Percentiles rank a stretch among this genome's conserved stretches.
These are phyloP conservation scores for Nidularia pulvinata DNA, from an alignment of 768 basidiomycete species.

Conservation along the genomic window DNA sequence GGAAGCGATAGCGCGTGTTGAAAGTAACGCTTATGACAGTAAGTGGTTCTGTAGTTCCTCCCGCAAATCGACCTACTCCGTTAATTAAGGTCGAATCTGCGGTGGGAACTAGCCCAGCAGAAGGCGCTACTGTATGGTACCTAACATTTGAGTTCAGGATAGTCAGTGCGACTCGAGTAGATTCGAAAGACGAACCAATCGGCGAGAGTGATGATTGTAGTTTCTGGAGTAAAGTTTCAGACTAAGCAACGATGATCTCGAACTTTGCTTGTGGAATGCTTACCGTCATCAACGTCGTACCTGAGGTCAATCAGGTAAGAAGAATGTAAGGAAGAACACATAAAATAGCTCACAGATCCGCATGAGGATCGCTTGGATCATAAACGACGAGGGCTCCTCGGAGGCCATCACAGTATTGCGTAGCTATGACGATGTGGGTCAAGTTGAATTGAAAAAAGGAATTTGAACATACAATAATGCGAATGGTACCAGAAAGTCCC, in stretches of 20 bases:
- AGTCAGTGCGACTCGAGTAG: background rate
- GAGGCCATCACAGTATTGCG: conserved; percentile 48
- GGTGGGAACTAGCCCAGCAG: conserved; percentile 11
- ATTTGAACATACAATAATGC: conserved; percentile 10
- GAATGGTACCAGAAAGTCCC: conserved; percentile 23
- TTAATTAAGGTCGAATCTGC: conserved; percentile 30
- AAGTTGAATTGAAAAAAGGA: background rate
- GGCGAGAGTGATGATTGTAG: conserved; percentile 33
- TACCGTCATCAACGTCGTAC: conserved; percentile 27
- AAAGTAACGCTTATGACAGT: conserved; percentile 30
- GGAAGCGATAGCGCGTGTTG: conserved; percentile 27
- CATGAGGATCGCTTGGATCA: conserved; percentile 19
- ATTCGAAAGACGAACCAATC: conserved; percentile 25
- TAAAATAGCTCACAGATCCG: conserved; percentile 2
- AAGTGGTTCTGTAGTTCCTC: conserved; percentile 24
- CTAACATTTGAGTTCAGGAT: conserved; percentile 2
- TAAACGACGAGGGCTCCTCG: conserved; percentile 38
- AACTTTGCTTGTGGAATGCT: conserved; percentile 3
- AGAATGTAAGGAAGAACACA: background rate
- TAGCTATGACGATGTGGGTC: conserved; percentile 4
- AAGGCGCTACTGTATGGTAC: conserved; percentile 16
- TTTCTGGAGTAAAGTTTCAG: conserved; percentile 15
- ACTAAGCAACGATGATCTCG: background rate
- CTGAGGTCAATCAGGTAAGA: background rate
- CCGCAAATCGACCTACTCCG: conserved; percentile 30